Conservation (phyloP, 192 early-diverging fungal genomes). For the Cetraspora pellucida region DNA sequence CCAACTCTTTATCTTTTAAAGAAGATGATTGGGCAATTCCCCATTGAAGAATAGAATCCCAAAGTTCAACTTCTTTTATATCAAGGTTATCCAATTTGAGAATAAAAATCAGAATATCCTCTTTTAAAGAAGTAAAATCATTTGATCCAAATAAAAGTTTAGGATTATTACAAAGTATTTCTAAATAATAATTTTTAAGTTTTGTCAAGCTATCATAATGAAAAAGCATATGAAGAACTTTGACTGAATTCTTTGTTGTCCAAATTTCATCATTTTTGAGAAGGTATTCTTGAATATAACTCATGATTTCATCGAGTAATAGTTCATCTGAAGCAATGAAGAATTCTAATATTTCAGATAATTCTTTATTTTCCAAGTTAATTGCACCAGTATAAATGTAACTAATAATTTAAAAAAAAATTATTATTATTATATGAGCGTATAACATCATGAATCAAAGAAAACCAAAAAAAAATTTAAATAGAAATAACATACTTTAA, state of each 20-base stretch:
- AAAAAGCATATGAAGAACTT: not conserved
- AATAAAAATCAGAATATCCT: not conserved
- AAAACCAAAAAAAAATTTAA: not conserved
- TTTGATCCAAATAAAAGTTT: conserved; percentile 7
- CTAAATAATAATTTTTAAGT: conserved; percentile 1
- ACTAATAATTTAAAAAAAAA: not conserved
- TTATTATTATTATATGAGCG: not conserved
- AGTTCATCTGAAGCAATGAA: conserved; percentile 28
- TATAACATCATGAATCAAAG: not conserved
- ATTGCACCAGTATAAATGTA: conserved; percentile 23
- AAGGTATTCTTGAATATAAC: conserved; percentile 3
- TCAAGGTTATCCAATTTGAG: conserved; percentile 3
- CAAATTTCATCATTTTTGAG: not conserved
- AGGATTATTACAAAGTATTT: conserved; percentile 16
- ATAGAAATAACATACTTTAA: not conserved
- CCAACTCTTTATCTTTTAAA: not conserved
- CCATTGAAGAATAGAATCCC: conserved; percentile 23
- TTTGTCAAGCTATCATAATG: not conserved
- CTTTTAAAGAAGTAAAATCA: conserved; percentile 1
- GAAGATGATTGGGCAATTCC: conserved; percentile 1
- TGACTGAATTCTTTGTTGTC: not conserved
- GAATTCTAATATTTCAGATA: conserved; percentile 14
- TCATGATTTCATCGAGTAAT: conserved; percentile 9
- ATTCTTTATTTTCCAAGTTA: not conserved
- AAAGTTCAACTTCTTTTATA: conserved; percentile 25